Conservation (phyloP, 441 rosid species). For the Dalechampia spathulata region DNA sequence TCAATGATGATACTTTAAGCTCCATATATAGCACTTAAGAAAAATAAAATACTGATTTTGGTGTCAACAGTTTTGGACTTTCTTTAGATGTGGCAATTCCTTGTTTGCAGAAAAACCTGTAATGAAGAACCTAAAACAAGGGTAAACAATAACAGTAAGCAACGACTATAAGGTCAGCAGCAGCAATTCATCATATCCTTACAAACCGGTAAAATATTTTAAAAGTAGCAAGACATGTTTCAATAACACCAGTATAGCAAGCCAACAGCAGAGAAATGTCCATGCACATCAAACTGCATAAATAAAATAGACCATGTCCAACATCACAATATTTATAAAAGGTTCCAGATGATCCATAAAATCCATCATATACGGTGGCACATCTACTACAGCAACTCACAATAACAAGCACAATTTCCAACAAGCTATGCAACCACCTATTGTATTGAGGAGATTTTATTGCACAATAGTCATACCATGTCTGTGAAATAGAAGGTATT, state of each 20-base stretch:
- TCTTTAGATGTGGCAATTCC: constrained; percentile 13
- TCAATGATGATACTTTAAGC: constrained; percentile 65
- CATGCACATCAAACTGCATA: background rate
- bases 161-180: background rate
- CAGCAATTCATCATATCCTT: background rate
- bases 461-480: too few relatives aligned
- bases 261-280: background rate
- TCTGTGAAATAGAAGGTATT: too few relatives aligned
- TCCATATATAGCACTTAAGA: constrained; percentile 43
- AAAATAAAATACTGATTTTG: constrained; percentile 14
- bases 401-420: too few relatives aligned
- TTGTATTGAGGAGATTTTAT: too few relatives aligned
- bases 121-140: constrained; percentile 15
- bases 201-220: background rate
- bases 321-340: background rate
- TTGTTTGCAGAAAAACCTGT: constrained; percentile 5
- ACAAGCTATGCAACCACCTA: too few relatives aligned
- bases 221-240: background rate
- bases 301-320: background rate
- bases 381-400: too few relatives aligned
- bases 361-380: too few relatives aligned
- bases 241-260: too few relatives aligned
- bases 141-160: constrained; percentile 7
- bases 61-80: constrained; percentile 29
- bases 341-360: too few relatives aligned